Conservation (phyloP, 495 filamentous ascomycete species). For the Penicillium coffeae region DNA sequence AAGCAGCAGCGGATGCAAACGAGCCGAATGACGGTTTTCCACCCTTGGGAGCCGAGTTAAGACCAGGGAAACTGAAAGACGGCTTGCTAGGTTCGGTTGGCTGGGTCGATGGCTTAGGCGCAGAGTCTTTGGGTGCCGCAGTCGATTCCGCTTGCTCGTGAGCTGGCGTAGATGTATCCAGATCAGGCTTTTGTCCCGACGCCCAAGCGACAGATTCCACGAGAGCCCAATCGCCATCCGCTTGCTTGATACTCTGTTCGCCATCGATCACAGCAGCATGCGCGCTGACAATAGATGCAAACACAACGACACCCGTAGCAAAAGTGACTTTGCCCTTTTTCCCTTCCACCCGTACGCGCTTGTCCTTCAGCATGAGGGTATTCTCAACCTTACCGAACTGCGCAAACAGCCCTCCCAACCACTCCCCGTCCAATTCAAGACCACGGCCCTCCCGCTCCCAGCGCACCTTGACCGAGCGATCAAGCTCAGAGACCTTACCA, state of each 20-base stretch:
- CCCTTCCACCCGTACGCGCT: constrained; percentile 47
- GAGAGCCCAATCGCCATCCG: constrained; percentile 36
- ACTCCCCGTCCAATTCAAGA: constrained; percentile 40
- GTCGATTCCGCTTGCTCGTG: not conserved
- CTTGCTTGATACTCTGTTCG: constrained; percentile 35
- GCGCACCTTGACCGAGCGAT: constrained; percentile 57
- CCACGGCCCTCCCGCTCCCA: constrained; percentile 51
- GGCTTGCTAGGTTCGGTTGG: constrained; percentile 16
- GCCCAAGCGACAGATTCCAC: constrained; percentile 58
- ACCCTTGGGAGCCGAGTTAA: constrained; percentile 27
- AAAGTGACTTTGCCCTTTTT: constrained; percentile 52
- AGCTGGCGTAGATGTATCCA: constrained; percentile 8
- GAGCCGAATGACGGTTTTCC: constrained; percentile 50
- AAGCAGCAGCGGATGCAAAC: constrained; percentile 37
- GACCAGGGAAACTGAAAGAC: constrained; percentile 36
- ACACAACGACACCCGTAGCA: constrained; percentile 54
- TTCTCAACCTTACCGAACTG: constrained; percentile 56
- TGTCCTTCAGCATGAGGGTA: constrained; percentile 51
- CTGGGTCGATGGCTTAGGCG: not conserved
- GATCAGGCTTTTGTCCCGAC: constrained; percentile 47
- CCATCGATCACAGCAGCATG: constrained; percentile 57
- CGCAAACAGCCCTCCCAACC: constrained; percentile 42
- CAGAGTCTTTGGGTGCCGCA: not conserved
- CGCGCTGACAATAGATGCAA: constrained; percentile 55
- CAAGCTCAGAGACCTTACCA: constrained; percentile 50